These are phyloP conservation scores for Xerocomus spinulosus DNA, from an alignment of 768 basidiomycete genomes.

Conservation along the genomic window DNA sequence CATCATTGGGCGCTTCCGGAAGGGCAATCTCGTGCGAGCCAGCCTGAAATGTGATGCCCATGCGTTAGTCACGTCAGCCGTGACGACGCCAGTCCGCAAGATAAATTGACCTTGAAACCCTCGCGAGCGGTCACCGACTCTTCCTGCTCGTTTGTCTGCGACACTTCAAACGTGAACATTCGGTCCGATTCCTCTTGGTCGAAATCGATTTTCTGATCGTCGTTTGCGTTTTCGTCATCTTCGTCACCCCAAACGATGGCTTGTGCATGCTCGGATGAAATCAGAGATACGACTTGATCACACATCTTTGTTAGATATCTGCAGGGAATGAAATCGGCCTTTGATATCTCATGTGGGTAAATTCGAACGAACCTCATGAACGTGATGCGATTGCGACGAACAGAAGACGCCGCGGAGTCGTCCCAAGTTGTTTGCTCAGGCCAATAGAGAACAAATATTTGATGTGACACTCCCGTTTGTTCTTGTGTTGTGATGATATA, in stretches of 20 bases:
- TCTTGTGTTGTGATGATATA: slow-evolving; percentile 13
- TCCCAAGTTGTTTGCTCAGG: slow-evolving; percentile 58
- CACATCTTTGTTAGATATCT: slow-evolving; percentile 59
- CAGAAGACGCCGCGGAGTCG: slow-evolving; percentile 41
- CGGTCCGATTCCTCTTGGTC: slow-evolving; percentile 43
- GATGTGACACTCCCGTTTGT: slow-evolving; percentile 5
- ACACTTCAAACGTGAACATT: slow-evolving; percentile 50
- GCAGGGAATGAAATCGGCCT: neutral
- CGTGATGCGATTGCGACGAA: slow-evolving; percentile 49
- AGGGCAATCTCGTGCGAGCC: slow-evolving; percentile 10
- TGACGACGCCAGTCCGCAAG: neutral
- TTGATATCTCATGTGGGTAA: neutral
- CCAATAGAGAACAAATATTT: slow-evolving; percentile 55
- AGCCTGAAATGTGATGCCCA: slow-evolving; percentile 1
- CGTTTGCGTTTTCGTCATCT: slow-evolving; percentile 23
- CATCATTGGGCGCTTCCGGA: slow-evolving; percentile 6
- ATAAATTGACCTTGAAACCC: slow-evolving; percentile 43
- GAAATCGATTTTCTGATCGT: slow-evolving; percentile 23
- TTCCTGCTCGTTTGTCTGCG: slow-evolving; percentile 52
- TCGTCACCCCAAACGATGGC: slow-evolving; percentile 44
- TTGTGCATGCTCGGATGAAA: slow-evolving; percentile 45
- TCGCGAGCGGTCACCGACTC: slow-evolving; percentile 41
- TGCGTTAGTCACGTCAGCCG: neutral
- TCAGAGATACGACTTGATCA: slow-evolving; percentile 50
- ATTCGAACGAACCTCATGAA: slow-evolving; percentile 50